Percentiles rank a stretch among this genome's conserved stretches.
Conservation (phyloP, 2,329 filamentous ascomycete species). For the Diaporthe destruens region DNA sequence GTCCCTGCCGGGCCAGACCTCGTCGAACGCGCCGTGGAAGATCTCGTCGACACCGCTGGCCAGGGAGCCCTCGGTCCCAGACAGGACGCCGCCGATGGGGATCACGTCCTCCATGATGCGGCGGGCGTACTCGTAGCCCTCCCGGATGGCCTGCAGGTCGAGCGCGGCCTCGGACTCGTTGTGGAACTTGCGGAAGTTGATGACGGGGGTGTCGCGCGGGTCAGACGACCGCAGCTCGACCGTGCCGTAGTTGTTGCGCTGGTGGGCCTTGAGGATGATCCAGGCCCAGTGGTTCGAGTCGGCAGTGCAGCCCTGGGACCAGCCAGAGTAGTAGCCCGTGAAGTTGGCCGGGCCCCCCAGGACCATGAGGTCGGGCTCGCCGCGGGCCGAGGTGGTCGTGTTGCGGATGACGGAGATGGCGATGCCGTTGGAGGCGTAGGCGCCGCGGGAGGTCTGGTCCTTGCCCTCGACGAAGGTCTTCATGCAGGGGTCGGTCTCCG, state of each 20-base stretch:
- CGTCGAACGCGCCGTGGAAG: slow-evolving; percentile 28
- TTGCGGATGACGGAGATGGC: slow-evolving; percentile 43
- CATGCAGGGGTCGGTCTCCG: slow-evolving; percentile 43
- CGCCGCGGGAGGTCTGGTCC: slow-evolving; percentile 45
- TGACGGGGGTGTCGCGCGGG: slow-evolving; percentile 43
- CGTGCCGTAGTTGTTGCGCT: slow-evolving; percentile 45
- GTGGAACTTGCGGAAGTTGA: slow-evolving; percentile 69
- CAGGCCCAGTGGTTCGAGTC: slow-evolving; percentile 42
- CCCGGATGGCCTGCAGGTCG: slow-evolving; percentile 62
- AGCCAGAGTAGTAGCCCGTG: slow-evolving; percentile 41
- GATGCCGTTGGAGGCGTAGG: slow-evolving; percentile 44
- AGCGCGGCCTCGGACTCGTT: slow-evolving; percentile 41
- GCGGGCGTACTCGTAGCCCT: slow-evolving; percentile 30
- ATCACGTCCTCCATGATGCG: slow-evolving; percentile 27
- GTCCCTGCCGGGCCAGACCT: slow-evolving; percentile 21
- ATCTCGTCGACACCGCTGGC: slow-evolving; percentile 24
- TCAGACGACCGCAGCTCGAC: slow-evolving; percentile 44
- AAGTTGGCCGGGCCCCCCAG: slow-evolving; percentile 47
- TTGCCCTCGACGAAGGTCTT: slow-evolving; percentile 42
- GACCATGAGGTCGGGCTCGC: slow-evolving; percentile 61
- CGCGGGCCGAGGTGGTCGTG: slow-evolving; percentile 49
- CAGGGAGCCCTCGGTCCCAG: not conserved
- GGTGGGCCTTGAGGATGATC: slow-evolving; percentile 45
- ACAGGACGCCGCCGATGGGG: slow-evolving; percentile 18
- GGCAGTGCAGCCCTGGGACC: slow-evolving; percentile 42